Base-by-base conservation (phyloP, 768 basidiomycete species). In the Lactarius hengduanensis region DNA sequence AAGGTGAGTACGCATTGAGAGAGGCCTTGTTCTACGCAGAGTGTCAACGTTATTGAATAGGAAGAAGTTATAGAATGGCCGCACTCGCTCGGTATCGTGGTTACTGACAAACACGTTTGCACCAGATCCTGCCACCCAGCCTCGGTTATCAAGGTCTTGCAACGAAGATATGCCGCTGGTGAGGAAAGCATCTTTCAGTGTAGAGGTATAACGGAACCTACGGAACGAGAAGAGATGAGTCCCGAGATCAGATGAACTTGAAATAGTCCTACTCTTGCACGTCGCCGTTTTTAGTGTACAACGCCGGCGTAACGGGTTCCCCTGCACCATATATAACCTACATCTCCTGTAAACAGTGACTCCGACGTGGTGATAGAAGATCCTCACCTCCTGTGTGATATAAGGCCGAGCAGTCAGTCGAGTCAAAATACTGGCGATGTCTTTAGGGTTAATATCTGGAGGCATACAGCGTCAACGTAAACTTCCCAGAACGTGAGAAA, bases 41-140 rank as follows among this genome's bases (percentile, higher is more conserved):
- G 13, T 62, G 26, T 45, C 38, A 57, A 61, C 16, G n/a, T 5
- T 28, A 53, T 15, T 9, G 26, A 50, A 36, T 20, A 32, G 15
- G n/a, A 18, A 8, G 3, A 54, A 36, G 8, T 20, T 13, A 41
- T 30, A 2, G 22, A 50, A 38, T 26, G 22, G 5, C 68, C 78
- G 61, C 64, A 78, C 79, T 38, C 88, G 76, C 73, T 89, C 89
- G 1, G 88, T 89, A 69, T 90, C 89, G 64, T 89, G 88, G 70
- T 90, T 88, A 0, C 83, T 77, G 6, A 89, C 86, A 65, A 89
- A 89, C 7, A 86, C 82, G 69, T 89, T 90, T 0, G 88, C 87
- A 18, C 71, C 69, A 0, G 73, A 76, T 2, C 86, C 79, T 0
- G 82, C 55, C 1, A 88, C 77, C 87, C 87, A 90, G 2, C 85